A percentile compares a stretch with the other conserved stretches of the same genome.
These are phyloP conservation scores for Pseudogymnoascus sp. DNA, from an alignment of 2,329 filamentous ascomycete species.

Conservation along the genomic window DNA sequence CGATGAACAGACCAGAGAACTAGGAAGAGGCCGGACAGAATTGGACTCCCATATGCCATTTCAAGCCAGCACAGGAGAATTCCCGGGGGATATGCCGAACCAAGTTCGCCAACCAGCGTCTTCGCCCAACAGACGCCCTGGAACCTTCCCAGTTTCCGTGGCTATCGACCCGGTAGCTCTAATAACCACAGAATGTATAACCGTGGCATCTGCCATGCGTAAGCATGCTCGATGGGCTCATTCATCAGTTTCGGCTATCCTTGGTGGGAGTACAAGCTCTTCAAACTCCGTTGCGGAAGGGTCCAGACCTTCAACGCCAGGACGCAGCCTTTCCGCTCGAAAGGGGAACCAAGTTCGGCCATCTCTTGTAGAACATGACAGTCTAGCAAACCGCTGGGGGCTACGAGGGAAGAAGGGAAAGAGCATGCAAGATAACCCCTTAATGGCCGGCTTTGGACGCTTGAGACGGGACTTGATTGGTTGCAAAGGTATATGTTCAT, in stretches of 20 bases:
- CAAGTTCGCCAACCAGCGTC: not conserved
- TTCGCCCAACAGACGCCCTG: not conserved
- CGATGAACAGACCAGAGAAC: slow-evolving; percentile 1
- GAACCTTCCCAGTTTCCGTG: slow-evolving; percentile 53
- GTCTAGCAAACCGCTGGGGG: slow-evolving; percentile 80
- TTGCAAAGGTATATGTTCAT: slow-evolving; percentile 58
- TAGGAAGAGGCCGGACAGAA: slow-evolving; percentile 2
- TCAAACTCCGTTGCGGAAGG: slow-evolving; percentile 49
- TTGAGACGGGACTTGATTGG: slow-evolving; percentile 80
- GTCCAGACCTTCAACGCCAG: slow-evolving; percentile 33
- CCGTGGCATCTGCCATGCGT: slow-evolving; percentile 95
- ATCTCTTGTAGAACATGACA: slow-evolving; percentile 40
- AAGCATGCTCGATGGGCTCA: slow-evolving; percentile 95
- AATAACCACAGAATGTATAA: slow-evolving; percentile 97
- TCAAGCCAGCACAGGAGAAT: not conserved
- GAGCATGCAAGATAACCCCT: slow-evolving; percentile 93
- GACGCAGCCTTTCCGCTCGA: slow-evolving; percentile 21
- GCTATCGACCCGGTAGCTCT: slow-evolving; percentile 86
- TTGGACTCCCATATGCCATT: not conserved
- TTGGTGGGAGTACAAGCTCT: slow-evolving; percentile 59
- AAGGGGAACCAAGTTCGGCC: slow-evolving; percentile 20
- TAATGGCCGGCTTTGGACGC: slow-evolving; percentile 91
- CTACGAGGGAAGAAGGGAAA: slow-evolving; percentile 90
- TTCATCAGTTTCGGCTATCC: slow-evolving; percentile 90
- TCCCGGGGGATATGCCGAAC: not conserved